Percentiles rank a stretch among this genome's conserved stretches.
phyloP scores from a whole-genome alignment of 345 rosid species.

The Mangifera indica region DNA sequence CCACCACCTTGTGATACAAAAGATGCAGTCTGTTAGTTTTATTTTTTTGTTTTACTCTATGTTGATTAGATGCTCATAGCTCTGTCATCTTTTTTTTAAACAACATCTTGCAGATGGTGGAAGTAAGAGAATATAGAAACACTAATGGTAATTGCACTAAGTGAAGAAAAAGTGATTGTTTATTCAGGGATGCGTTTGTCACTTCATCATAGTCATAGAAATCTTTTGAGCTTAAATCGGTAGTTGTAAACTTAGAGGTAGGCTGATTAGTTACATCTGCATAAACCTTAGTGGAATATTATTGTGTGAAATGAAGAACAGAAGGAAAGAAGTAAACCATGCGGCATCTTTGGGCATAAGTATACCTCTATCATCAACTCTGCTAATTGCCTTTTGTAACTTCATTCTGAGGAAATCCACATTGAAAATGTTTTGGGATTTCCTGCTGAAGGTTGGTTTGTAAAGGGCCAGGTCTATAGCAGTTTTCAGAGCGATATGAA shows the following conservation, averaged over 20 bases:
- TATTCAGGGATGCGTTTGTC: too few species aligned
- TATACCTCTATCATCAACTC: constrained; percentile 38
- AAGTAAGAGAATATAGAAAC: not conserved
- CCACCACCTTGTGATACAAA: too few species aligned
- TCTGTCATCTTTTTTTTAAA: too few species aligned
- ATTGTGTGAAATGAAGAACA: not conserved
- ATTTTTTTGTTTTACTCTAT: too few species aligned
- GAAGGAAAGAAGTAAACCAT: not conserved
- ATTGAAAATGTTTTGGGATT: constrained; percentile 40
- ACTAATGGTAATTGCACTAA: too few species aligned
- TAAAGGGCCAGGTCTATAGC: not conserved
- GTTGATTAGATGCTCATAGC: too few species aligned
- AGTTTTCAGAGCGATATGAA: not conserved
- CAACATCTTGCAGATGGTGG: not conserved
- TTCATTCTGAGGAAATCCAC: constrained; percentile 40
- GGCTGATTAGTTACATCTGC: constrained; percentile 28
- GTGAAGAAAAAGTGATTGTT: too few species aligned
- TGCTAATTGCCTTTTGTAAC: constrained; percentile 40
- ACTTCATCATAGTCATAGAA: constrained; percentile 22
- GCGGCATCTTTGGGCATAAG: not conserved
- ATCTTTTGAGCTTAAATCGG: constrained; percentile 38
- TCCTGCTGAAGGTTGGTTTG: constrained; percentile 16
- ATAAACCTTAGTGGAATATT: constrained; percentile 23
- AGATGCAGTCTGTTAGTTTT: too few species aligned
- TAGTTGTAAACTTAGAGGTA: constrained; percentile 25